These are phyloP conservation scores for Cavenderia fasciculata DNA, from an alignment of 78 protist species.

Conservation along the genomic window DNA sequence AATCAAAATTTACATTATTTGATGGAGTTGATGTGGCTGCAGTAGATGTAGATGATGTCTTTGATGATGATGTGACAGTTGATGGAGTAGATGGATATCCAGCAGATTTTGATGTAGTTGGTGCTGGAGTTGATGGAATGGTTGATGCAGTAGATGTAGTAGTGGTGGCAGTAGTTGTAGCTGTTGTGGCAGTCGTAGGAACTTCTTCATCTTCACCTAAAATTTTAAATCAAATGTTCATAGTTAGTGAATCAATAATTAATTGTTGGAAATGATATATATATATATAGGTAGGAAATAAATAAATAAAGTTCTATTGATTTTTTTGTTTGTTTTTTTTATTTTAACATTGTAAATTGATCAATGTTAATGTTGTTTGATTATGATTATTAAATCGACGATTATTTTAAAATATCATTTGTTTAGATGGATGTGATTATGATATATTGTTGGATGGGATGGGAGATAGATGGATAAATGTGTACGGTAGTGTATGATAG, in stretches of 20 bases:
- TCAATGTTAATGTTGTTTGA: too few species aligned
- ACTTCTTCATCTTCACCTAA: not conserved
- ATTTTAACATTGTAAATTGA: too few species aligned
- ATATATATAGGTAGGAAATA: not conserved
- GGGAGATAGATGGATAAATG: too few species aligned
- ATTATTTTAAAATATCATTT: too few species aligned
- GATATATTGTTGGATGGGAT: too few species aligned
- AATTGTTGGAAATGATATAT: not conserved
- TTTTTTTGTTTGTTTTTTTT: not conserved
- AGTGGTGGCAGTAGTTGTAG: not conserved
- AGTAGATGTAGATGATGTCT: not conserved
- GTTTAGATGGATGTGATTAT: too few species aligned
- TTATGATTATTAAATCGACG: too few species aligned
- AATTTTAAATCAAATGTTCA: not conserved
- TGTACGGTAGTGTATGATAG: too few species aligned
- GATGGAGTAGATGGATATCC: not conserved
- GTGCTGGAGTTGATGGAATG: not conserved
- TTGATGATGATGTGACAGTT: too few species aligned
- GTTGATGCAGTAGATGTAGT: not conserved
- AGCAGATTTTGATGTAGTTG: not conserved
- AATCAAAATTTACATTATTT: not conserved
- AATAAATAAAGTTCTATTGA: not conserved
- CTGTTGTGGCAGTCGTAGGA: not conserved
- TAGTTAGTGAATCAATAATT: too few species aligned
- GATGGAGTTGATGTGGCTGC: not conserved